Base-by-base conservation (phyloP, 441 rosid species). In the Cnidoscolus chayamansa region DNA sequence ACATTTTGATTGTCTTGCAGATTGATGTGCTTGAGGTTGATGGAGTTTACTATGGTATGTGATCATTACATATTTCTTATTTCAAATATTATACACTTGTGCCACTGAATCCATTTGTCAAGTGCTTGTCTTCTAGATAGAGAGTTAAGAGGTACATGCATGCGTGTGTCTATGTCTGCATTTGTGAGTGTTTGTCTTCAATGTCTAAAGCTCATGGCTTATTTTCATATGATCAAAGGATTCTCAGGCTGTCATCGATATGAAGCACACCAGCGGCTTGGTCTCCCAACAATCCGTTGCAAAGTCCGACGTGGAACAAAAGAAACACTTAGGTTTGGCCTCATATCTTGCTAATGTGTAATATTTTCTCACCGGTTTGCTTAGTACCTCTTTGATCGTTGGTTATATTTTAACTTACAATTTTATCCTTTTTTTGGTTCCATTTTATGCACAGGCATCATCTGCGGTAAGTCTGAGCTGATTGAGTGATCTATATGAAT, bases 21-120 rank as follows among this genome's bases (percentile, higher is more conserved):
- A 88, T 94, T 70, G 98, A 94, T 78, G 97, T 92, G 75, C 90
- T 92, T 56, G 97, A 94, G 77, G 97, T 94, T 54, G 97, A 94
- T 65, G 98, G 97, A 79, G 85, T 72, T 60, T 92, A 92, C 80
- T 90, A 90, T 40, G 97, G 97, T 92, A 59, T 1, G 65, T 13
- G 19, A 55, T 63, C 10, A 25, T 32, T 57, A 57, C 40, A 25
- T 13, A 16, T 62, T 71, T 4, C 19, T 0, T 25, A 11, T 65
- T 31, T 6, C 4, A 73, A 65, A 25, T 17, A 19, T 37, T 32
- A 53, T 66, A 48, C 7, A n/a, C 9, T 45, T 17, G 51, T 19
- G 13, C 0, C 7, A 40, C 6, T 40, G 45, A 40, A 40, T 40
- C 45, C 45, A 40, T 7, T 40, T 0, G 45, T 40, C 45, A 7